Evolutionary conservation across 164 flowering plant genomes (phyloP).

Genomic region (Liquidambar formosana): DNA sequence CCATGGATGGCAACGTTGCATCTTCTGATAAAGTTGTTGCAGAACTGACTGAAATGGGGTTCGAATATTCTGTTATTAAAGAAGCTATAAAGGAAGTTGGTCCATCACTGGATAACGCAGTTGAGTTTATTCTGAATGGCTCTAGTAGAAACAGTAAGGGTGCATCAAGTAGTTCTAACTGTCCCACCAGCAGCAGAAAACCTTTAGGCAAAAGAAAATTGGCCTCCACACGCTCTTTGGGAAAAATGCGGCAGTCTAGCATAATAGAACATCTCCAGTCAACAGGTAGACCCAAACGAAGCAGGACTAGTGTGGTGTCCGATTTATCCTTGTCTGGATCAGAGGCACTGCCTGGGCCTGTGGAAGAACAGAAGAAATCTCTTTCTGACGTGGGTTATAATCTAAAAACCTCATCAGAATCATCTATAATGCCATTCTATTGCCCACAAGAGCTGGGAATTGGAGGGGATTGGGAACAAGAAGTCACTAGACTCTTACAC

Average conservation of each 20-base stretch:
- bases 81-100: conserved; percentile 70
- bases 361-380: conserved; percentile 15
- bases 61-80: conserved; percentile 39
- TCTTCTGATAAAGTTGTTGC: conserved; percentile 43
- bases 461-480: conserved; percentile 63
- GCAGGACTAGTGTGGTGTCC: conserved; percentile 12
- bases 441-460: conserved; percentile 25
- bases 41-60: conserved; percentile 69
- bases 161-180: conserved; percentile 20
- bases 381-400: not conserved
- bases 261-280: conserved; percentile 48
- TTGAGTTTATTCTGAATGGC: conserved; percentile 51
- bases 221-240: conserved; percentile 16
- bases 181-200: conserved; percentile 19
- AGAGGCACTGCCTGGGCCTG: conserved; percentile 12
- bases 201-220: conserved; percentile 31
- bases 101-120: conserved; percentile 45
- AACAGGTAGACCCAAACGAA: conserved; percentile 25
- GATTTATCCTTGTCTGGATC: conserved; percentile 18
- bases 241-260: conserved; percentile 51
- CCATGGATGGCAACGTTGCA: conserved; percentile 31
- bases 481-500: conserved; percentile 40
- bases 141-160: conserved; percentile 11
- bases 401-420: conserved; percentile 2
- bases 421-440: conserved; percentile 5